phyloP scores from a whole-genome alignment of 805 yeast genomes.

The Tetrapisispora namnaoensis region DNA sequence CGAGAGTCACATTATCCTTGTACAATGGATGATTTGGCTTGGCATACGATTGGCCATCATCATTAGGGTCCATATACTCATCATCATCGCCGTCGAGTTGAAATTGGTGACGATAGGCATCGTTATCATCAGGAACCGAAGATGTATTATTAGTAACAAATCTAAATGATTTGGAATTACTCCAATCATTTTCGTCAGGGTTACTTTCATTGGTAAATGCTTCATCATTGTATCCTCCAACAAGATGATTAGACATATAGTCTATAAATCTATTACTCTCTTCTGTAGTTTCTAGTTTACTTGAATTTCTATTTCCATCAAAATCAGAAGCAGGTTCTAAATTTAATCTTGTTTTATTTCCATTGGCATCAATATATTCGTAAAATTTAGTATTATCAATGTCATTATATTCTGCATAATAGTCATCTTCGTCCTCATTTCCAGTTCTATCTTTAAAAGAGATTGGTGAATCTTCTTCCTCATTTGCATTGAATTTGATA shows the following conservation, averaged over 20 bases:
- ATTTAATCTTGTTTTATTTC: conserved; percentile 25
- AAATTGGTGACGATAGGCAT: conserved; percentile 37
- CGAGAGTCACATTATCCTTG: conserved; percentile 25
- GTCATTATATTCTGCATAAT: conserved; percentile 23
- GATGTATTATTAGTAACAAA: conserved; percentile 8
- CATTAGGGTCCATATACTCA: conserved; percentile 71
- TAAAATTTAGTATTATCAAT: conserved; percentile 27
- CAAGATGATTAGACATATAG: conserved; percentile 24
- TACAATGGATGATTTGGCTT: conserved; percentile 53
- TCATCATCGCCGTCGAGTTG: conserved; percentile 43
- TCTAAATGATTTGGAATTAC: neutral
- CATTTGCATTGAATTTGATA: conserved; percentile 20
- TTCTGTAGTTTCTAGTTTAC: conserved; percentile 3
- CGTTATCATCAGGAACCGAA: conserved; percentile 12
- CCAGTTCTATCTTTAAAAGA: conserved; percentile 3
- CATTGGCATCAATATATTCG: conserved; percentile 30
- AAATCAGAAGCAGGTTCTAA: conserved; percentile 33
- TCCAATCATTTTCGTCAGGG: conserved; percentile 10
- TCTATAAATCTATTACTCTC: conserved; percentile 19
- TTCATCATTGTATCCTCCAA: conserved; percentile 13
- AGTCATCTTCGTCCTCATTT: conserved; percentile 43
- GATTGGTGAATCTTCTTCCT: conserved; percentile 3
- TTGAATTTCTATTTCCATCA: conserved; percentile 16
- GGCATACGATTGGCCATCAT: conserved; percentile 68
- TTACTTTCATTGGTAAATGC: conserved; percentile 22